Evolutionary conservation across 2,329 filamentous ascomycete genomes (phyloP).

Genomic region (Neofusicoccum kwambonambiense): DNA sequence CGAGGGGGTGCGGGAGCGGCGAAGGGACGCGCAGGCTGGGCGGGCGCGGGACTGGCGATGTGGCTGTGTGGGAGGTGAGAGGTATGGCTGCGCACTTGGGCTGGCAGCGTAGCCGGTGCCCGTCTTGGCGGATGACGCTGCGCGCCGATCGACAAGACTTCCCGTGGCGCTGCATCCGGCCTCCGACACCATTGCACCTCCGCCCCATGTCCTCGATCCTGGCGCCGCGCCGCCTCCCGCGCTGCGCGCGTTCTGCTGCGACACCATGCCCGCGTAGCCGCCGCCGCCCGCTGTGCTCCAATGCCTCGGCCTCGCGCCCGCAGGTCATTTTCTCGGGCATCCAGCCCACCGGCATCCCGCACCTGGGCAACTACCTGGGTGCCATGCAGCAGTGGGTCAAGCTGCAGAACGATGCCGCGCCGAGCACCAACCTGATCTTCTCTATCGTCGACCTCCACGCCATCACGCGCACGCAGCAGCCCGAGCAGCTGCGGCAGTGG

Average conservation of each 20-base stretch:
- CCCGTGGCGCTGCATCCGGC: background rate
- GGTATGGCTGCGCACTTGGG: conserved; percentile 1
- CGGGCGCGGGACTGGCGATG: background rate
- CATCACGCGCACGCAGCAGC: conserved; percentile 74
- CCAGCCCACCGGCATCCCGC: conserved; percentile 90
- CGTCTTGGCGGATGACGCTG: conserved; percentile 17
- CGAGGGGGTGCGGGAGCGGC: background rate
- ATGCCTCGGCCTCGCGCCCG: background rate
- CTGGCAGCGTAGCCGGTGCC: background rate
- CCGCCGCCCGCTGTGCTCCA: background rate
- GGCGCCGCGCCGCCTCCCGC: conserved; percentile 8
- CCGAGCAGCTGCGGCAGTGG: conserved; percentile 59
- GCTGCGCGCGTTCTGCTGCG: background rate
- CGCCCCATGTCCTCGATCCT: background rate
- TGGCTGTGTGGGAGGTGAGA: conserved; percentile 13
- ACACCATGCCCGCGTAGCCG: background rate
- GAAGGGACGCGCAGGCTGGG: background rate
- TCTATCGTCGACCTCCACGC: conserved; percentile 94
- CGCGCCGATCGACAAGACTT: background rate
- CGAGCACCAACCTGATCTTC: conserved; percentile 67
- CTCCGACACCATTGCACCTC: background rate
- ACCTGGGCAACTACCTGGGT: conserved; percentile 93
- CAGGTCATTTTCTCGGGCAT: conserved; percentile 88
- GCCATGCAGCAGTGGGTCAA: conserved; percentile 83
- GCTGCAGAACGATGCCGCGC: conserved; percentile 65